Evolutionary conservation across 352 stramenopile genomes (phyloP).

Genomic region (Pythium myriotylum): DNA sequence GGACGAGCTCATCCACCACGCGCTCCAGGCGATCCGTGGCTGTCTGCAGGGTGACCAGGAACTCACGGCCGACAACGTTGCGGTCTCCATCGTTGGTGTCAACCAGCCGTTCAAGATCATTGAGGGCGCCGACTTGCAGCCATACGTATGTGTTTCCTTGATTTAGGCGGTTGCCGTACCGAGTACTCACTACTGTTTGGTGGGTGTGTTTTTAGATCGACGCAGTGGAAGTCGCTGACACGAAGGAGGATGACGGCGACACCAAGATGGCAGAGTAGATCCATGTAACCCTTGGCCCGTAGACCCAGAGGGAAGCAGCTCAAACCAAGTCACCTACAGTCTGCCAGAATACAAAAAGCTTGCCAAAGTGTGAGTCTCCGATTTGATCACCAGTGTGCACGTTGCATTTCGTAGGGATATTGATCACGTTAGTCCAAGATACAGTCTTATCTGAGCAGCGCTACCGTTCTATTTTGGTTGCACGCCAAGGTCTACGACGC

Average conservation of each 20-base stretch:
- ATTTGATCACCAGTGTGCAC: not conserved
- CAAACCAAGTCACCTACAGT: not conserved
- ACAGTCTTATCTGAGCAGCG: too few species aligned
- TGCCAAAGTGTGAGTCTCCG: not conserved
- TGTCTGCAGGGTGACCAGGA: conserved; percentile 96
- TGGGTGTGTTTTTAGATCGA: conserved; percentile 67
- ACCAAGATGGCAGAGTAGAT: conserved; percentile 84
- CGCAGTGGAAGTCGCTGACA: conserved; percentile 82
- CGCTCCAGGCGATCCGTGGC: conserved; percentile 94
- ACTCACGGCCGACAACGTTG: conserved; percentile 92
- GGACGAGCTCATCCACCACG: conserved; percentile 99
- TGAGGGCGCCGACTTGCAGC: conserved; percentile 92
- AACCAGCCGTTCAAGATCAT: conserved; percentile 94
- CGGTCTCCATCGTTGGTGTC: conserved; percentile 94
- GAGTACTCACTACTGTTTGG: too few species aligned
- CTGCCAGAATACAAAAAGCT: not conserved
- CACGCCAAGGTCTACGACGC: not conserved
- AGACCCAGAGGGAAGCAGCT: not conserved
- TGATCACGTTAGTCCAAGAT: too few species aligned
- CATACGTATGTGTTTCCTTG: conserved; percentile 92
- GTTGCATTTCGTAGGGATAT: too few species aligned
- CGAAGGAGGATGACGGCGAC: conserved; percentile 81
- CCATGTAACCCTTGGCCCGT: too few species aligned
- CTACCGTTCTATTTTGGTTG: too few species aligned
- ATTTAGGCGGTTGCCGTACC: too few species aligned